phyloP scores from a whole-genome alignment of 2,329 filamentous ascomycete species.

The Colletotrichum spinosum region DNA sequence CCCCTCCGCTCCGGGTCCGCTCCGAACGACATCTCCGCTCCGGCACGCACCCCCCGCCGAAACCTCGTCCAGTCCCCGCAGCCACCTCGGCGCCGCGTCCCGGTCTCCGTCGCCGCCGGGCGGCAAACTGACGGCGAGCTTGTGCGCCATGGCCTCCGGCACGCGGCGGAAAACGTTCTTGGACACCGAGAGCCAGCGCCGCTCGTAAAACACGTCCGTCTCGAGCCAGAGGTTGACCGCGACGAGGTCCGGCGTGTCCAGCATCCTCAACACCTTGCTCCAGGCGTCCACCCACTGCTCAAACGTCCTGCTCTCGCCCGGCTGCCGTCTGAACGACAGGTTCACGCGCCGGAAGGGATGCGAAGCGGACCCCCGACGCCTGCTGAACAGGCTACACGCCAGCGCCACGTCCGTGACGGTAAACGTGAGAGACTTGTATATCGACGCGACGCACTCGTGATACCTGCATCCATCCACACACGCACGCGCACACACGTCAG shows the following conservation, averaged over 20 bases:
- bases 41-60: not conserved
- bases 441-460: slow-evolving; percentile 11
- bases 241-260: slow-evolving; percentile 16
- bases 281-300: slow-evolving; percentile 25
- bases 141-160: slow-evolving; percentile 29
- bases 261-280: slow-evolving; percentile 10
- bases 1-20: slow-evolving; percentile 3
- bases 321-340: slow-evolving; percentile 22
- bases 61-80: slow-evolving; percentile 1
- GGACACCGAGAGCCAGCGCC: slow-evolving; percentile 29
- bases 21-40: slow-evolving; percentile 17
- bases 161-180: slow-evolving; percentile 28
- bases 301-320: slow-evolving; percentile 18
- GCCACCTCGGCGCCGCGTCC: slow-evolving; percentile 10
- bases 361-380: not conserved
- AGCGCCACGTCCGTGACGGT: slow-evolving; percentile 29
- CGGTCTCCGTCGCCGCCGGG: slow-evolving; percentile 29
- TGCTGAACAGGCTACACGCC: slow-evolving; percentile 14
- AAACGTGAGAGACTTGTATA: slow-evolving; percentile 21
- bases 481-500: too few relatives aligned
- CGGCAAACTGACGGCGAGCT: slow-evolving; percentile 30
- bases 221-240: slow-evolving; percentile 26
- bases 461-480: slow-evolving; percentile 2
- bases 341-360: slow-evolving; percentile 28
- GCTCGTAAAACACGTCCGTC: slow-evolving; percentile 31